Evolutionary conservation across 495 filamentous ascomycete genomes (phyloP).

Genomic region (Aspergillus taichungensis): DNA sequence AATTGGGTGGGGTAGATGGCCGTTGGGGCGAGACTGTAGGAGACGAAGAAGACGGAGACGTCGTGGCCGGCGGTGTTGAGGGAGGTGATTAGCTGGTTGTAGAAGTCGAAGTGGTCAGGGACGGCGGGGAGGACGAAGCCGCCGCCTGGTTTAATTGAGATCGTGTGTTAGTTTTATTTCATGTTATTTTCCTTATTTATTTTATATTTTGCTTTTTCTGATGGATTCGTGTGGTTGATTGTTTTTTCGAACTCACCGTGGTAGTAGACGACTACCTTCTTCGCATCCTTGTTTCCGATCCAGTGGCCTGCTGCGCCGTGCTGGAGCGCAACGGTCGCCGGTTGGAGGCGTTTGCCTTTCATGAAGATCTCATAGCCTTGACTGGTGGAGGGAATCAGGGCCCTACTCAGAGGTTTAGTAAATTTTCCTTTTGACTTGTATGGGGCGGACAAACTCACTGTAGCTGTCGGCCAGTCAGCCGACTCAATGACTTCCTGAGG

Average conservation of each 20-base stretch:
- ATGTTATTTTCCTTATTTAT: too few species aligned
- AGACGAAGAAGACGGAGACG: slow-evolving; percentile 42
- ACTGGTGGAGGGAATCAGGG: slow-evolving; percentile 28
- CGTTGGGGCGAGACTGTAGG: slow-evolving; percentile 49
- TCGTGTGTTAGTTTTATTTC: too few species aligned
- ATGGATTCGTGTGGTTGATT: too few species aligned
- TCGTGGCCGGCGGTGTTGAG: slow-evolving; percentile 36
- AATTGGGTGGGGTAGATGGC: slow-evolving; percentile 50
- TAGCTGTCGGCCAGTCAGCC: slow-evolving; percentile 19
- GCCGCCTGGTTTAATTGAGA: slow-evolving; percentile 31
- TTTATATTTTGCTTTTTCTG: too few species aligned
- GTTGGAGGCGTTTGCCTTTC: slow-evolving; percentile 36
- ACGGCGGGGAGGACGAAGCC: slow-evolving; percentile 44
- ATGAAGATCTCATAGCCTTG: slow-evolving; percentile 37
- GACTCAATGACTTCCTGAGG: slow-evolving; percentile 14
- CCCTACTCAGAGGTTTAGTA: slow-evolving; percentile 12
- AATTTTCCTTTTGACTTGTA: background rate
- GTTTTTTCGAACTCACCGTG: slow-evolving; percentile 47
- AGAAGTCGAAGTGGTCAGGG: slow-evolving; percentile 39
- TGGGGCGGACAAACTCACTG: slow-evolving; percentile 20
- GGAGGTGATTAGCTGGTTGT: slow-evolving; percentile 30
- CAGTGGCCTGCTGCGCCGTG: slow-evolving; percentile 48
- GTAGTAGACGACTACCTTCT: slow-evolving; percentile 51
- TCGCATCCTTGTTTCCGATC: slow-evolving; percentile 47
- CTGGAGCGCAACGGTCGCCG: slow-evolving; percentile 39